Base-by-base conservation (phyloP, 352 stramenopile genomes). In the Globisporangium cederbergense region DNA sequence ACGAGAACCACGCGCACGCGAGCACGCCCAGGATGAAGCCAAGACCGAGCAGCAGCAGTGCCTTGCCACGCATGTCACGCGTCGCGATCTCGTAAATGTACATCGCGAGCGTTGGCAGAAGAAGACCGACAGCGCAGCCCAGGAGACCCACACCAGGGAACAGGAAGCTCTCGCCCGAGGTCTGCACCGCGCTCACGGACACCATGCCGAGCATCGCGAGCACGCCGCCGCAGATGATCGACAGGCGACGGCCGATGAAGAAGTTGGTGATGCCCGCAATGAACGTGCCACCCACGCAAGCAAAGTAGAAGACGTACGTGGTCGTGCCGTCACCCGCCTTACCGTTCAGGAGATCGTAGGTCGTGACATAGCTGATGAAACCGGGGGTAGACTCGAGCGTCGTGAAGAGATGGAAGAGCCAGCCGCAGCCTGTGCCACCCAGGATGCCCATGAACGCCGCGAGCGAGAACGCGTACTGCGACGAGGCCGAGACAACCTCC, bases 51-150 rank as follows among this genome's bases (percentile, higher is more conserved):
- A 92, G 72, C 46, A 95, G 68, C 60, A 95, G 59, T 46, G 83
- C 81, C 71, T 93, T 93, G 60, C 83, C 78, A 47, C 86, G 84
- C 84, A 93, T 93, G 42, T 93, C 84, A 8, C 75, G 79, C 45
- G 86, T 93, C 13, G 86, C 91, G 51, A 95, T 89, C 65, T 95
- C 86, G 70, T 90, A 95, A 52, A 93, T 90, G 72, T 95, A 95
- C 51, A 90, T 83, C 25, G 83, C 74, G 28, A 95, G 69, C 5
- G 86, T 89, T 36, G 85, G 86, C 46, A 93, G 43, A 22, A 95
- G 60, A n/a, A 91, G 60, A 49, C 86, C 86, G 1, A 90, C 71
- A 0, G 81, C 73, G 16, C 63, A 66, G 22, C 81, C 83, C 9
- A 95, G 65, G 3, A 93, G 66, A 22, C 67, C 81, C 51, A 95